Conservation (phyloP, 2,329 filamentous ascomycete species). For the Verticillium zaregamsianum region DNA sequence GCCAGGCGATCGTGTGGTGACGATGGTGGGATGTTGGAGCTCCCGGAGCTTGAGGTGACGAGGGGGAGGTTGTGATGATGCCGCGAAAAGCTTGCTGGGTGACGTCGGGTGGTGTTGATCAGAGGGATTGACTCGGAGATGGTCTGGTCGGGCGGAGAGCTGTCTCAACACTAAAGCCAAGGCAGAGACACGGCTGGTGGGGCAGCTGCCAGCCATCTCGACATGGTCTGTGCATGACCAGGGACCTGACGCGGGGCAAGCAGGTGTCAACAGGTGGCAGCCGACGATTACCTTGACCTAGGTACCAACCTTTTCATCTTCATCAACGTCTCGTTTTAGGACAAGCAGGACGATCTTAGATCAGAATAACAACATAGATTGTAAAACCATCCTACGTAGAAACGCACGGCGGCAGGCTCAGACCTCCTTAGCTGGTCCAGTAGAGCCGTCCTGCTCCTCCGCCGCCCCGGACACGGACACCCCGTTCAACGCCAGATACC, state of each 20-base stretch:
- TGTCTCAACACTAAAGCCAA: not conserved
- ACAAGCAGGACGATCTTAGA: too few relatives aligned
- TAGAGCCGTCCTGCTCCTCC: not conserved
- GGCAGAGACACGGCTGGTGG: not conserved
- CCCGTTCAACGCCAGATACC: slow-evolving; percentile 7
- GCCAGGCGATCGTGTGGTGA: not conserved
- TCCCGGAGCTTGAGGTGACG: not conserved
- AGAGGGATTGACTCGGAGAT: not conserved
- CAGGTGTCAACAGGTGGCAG: too few relatives aligned
- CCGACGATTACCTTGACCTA: too few relatives aligned
- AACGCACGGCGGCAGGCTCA: too few relatives aligned
- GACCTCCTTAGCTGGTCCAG: not conserved
- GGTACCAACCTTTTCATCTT: too few relatives aligned
- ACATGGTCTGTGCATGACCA: not conserved
- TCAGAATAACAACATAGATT: too few relatives aligned
- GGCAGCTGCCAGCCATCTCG: not conserved
- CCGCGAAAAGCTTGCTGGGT: not conserved
- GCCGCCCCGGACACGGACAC: not conserved
- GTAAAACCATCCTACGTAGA: too few relatives aligned
- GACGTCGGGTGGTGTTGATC: not conserved
- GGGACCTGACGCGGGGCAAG: not conserved
- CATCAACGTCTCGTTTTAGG: too few relatives aligned
- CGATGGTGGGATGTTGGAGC: not conserved
- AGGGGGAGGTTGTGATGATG: slow-evolving; percentile 1
- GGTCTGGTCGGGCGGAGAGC: not conserved